A percentile compares a stretch with the other conserved stretches of the same genome.
These are phyloP conservation scores for Pyricularia sp. DNA, from an alignment of 2,329 filamentous ascomycete species.

Conservation along the genomic window DNA sequence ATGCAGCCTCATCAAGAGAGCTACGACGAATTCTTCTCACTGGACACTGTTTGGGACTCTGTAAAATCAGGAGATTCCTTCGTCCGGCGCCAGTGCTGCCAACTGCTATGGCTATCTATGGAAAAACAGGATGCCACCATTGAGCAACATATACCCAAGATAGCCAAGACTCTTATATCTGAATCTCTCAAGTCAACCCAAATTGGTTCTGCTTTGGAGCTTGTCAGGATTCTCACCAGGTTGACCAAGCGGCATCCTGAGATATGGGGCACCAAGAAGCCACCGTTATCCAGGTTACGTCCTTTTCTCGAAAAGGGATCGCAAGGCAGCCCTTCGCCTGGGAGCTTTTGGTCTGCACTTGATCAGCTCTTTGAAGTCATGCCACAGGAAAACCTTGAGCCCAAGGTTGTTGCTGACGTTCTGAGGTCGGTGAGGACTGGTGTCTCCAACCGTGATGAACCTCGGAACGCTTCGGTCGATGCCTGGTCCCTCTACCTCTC, in stretches of 20 bases:
- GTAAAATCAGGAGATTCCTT: slow-evolving; percentile 48
- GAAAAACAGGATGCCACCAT: slow-evolving; percentile 32
- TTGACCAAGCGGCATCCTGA: slow-evolving; percentile 53
- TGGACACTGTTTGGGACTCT: slow-evolving; percentile 53
- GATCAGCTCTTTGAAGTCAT: slow-evolving; percentile 49
- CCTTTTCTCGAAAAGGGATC: slow-evolving; percentile 74
- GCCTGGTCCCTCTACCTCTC: slow-evolving; percentile 70
- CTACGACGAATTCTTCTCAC: slow-evolving; percentile 54
- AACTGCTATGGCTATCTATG: slow-evolving; percentile 36
- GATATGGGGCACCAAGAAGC: slow-evolving; percentile 60
- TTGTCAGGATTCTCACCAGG: slow-evolving; percentile 50
- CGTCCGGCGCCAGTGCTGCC: slow-evolving; percentile 37
- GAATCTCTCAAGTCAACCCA: slow-evolving; percentile 65
- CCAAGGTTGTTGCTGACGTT: slow-evolving; percentile 44
- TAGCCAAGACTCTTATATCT: slow-evolving; percentile 50
- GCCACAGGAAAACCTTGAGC: slow-evolving; percentile 27
- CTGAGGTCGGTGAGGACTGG: slow-evolving; percentile 57
- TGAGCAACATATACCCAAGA: slow-evolving; percentile 33
- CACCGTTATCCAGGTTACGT: slow-evolving; percentile 44
- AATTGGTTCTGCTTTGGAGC: slow-evolving; percentile 58
- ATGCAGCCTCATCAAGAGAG: slow-evolving; percentile 44
- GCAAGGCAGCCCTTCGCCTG: slow-evolving; percentile 44
- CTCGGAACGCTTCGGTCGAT: slow-evolving; percentile 48
- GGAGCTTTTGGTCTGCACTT: slow-evolving; percentile 60
- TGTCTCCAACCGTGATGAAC: slow-evolving; percentile 62